Conservation (phyloP, 2,329 filamentous ascomycete species). For the Volutella citrinella region DNA sequence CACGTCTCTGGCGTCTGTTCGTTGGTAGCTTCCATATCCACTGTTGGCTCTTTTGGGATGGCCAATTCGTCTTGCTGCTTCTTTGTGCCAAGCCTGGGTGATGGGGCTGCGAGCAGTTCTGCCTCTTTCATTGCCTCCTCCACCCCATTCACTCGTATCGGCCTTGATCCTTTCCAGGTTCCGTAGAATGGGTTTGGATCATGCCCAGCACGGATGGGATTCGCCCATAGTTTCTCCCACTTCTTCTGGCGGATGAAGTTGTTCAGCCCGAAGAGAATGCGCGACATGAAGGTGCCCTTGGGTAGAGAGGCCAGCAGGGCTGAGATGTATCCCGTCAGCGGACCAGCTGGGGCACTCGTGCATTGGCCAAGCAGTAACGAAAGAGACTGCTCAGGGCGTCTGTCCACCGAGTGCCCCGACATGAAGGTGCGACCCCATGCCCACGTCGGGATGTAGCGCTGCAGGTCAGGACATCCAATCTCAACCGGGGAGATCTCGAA, state of each 20-base stretch:
- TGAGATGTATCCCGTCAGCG: conserved; percentile 17
- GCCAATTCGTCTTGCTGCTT: background rate
- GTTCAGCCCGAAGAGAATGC: conserved; percentile 7
- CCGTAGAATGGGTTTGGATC: conserved; percentile 24
- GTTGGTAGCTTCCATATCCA: fast-evolving
- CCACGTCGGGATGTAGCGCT: conserved; percentile 20
- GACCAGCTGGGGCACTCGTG: conserved; percentile 18
- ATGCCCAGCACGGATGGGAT: conserved; percentile 20
- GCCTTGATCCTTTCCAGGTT: conserved; percentile 2
- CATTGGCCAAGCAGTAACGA: conserved; percentile 17
- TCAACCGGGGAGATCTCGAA: conserved; percentile 21
- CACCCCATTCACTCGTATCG: background rate
- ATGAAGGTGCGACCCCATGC: conserved; percentile 21
- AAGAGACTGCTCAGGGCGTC: conserved; percentile 18
- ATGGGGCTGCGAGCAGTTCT: conserved; percentile 1
- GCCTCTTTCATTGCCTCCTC: background rate
- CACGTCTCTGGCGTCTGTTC: background rate
- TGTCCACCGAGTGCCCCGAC: conserved; percentile 16
- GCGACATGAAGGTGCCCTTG: conserved; percentile 15
- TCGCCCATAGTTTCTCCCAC: conserved; percentile 19
- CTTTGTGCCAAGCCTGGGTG: background rate
- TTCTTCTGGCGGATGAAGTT: conserved; percentile 11
- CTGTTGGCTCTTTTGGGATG: fast-evolving
- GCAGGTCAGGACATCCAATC: conserved; percentile 16
- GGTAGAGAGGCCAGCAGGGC: conserved; percentile 13